These are phyloP conservation scores for Colletotrichum coccodes DNA, from an alignment of 2,329 filamentous ascomycete species.

Conservation along the genomic window DNA sequence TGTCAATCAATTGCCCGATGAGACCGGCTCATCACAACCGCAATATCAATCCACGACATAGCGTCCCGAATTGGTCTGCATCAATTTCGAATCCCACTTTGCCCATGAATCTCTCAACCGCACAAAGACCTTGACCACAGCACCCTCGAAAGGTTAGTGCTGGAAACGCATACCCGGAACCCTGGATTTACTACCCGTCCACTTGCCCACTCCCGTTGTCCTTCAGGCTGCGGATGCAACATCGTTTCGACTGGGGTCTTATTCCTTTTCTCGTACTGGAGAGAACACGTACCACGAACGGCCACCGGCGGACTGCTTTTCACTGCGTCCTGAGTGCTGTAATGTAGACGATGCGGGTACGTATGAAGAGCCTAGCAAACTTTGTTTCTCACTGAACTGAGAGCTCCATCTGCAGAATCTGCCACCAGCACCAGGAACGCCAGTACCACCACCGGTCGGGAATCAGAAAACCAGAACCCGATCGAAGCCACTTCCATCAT, in stretches of 20 bases:
- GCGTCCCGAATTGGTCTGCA: neutral
- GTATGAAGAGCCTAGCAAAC: constrained; percentile 6
- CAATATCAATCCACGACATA: constrained; percentile 4
- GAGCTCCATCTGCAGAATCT: constrained; percentile 16
- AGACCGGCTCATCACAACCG: constrained; percentile 3
- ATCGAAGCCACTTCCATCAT: neutral
- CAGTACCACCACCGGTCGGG: neutral
- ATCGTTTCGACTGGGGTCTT: constrained; percentile 1
- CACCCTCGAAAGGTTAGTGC: neutral
- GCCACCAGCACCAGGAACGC: neutral
- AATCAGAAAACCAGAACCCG: neutral
- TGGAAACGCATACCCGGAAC: neutral
- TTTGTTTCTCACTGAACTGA: constrained; percentile 16
- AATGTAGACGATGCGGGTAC: neutral
- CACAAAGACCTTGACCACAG: neutral
- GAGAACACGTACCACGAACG: neutral
- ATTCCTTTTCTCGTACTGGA: neutral
- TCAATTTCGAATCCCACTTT: neutral
- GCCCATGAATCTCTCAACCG: neutral
- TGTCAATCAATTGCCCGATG: constrained; percentile 30
- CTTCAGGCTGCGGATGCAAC: neutral
- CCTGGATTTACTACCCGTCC: constrained; percentile 16
- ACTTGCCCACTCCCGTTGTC: neutral
- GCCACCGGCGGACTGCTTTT: neutral
- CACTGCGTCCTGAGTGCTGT: neutral